Base-by-base conservation (phyloP, 1,139 yeast genomes). In the Scheffersomyces lignicola region DNA sequence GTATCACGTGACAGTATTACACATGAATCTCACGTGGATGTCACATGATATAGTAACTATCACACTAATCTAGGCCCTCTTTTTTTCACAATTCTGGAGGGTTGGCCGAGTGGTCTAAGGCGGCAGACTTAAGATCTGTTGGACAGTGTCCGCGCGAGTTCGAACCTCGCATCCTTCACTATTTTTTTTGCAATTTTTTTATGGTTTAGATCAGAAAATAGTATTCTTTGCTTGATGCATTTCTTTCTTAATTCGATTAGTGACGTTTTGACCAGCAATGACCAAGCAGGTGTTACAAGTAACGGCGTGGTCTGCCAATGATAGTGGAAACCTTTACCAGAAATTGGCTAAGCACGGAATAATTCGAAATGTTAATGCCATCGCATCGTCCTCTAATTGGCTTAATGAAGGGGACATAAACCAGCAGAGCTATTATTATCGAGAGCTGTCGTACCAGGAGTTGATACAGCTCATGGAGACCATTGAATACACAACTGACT, bases 141-240 rank as follows among this genome's bases (percentile, higher is more conserved):
- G 74, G 74, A 66, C 70, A 49, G 51, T 60, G 80, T 77, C 84
- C 85, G 85, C 84, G 84, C 83, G 84, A 78, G 85, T 79, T 80
- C 85, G 85, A 79, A 78, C 83, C 85, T 78, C 85, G 84, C 85
- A 76, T 74, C 84, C 83, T 77, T 78, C 84, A 79, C 54, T 64
- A 65, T 60, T 59, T 69, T 69, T 69, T 59, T 43, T 34, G 31
- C 28, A 37, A 20, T 14, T 27, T 28, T 26, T 23, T n/a, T 27
- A 4, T 5, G 30, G 7, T 7, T 5, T n/a, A 12, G 16, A 12
- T 7, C 13, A 25, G 9, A 7, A 25, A 20, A 20, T 20, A 20
- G n/a, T 9, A 9, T 20, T 20, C 8, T 20, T 20, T 20, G 23
- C 8, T 20, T 9, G 8, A 20, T n/a, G n/a, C 23, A 9, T 20